Percentiles rank a stretch among this genome's conserved stretches.
Evolutionary conservation across 1,284 basidiomycete species (phyloP).

Genomic region (Moesziomyces aphidis): DNA sequence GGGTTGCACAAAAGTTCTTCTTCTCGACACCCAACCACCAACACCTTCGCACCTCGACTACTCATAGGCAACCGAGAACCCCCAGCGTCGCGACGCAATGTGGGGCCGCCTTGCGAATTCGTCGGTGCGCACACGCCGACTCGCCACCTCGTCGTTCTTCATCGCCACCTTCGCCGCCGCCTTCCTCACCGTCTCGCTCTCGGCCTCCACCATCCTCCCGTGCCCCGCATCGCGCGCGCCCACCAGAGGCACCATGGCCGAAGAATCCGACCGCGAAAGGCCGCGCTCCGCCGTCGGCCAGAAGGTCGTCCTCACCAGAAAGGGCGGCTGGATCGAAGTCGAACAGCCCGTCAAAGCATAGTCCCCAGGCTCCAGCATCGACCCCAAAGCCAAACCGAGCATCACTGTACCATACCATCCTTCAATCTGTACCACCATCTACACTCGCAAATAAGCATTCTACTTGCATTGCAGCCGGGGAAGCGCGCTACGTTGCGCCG

Average conservation of each 20-base stretch:
- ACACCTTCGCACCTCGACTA: no score
- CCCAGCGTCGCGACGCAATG: constrained; percentile 4
- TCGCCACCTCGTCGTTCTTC: constrained; percentile 50
- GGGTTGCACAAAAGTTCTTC: no score
- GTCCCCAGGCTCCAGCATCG: neutral
- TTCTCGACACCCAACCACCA: no score
- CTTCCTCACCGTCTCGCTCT: constrained; percentile 50
- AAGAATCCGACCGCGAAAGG: constrained; percentile 10
- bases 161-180: constrained; percentile 51
- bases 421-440: neutral
- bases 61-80: no score
- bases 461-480: neutral
- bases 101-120: constrained; percentile 18
- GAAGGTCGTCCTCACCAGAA: constrained; percentile 38
- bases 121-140: constrained; percentile 23
- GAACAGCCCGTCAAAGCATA: constrained; percentile 16
- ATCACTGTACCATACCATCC: neutral
- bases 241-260: constrained; percentile 13
- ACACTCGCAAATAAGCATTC: neutral
- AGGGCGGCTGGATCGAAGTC: constrained; percentile 58
- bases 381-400: neutral
- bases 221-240: constrained; percentile 44
- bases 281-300: constrained; percentile 31
- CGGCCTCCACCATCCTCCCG: constrained; percentile 53
- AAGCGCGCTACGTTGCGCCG: constrained; percentile 28